Evolutionary conservation across 2,329 filamentous ascomycete species (phyloP), one percentile per base, ranked within the genome.

Genomic region (Colletotrichum viniferum): DNA sequence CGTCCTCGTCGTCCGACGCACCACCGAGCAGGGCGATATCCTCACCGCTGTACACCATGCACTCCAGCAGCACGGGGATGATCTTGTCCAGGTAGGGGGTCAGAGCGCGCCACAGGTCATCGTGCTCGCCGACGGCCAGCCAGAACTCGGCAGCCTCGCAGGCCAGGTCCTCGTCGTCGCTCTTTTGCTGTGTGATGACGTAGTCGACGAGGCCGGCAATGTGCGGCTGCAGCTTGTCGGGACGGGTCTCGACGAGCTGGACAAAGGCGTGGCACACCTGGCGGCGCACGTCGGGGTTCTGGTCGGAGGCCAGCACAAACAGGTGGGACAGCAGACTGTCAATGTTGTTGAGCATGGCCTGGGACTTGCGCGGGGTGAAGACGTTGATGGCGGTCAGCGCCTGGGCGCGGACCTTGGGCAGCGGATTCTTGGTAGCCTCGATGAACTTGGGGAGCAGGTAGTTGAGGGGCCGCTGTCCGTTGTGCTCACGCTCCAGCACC

Each of bases 91-190:
- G 91, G 81, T 95, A 95, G 0, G 96, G 96, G 10, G 90, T 92
- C 61, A 99, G 88, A 1, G 92, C 90, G 78, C 92, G 90, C 87
- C 95, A 95, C 69, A 98, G 87, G 74, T 94, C 91, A 56, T 94
- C 91, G 82, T 98, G 95, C 83, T 98, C 97, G 76, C 96, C 96
- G 24, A 98, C 93, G 52, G 95, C 95, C 60, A 99, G 91, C 96
- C 97, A 99, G 82, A 99, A 99, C 84, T 99, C 97, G 7, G 97
- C 96, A 10, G 97, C 97, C 83, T 99, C 97, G 78, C 97, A 93
- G 48, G 96, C 96, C 74, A 99, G 88, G 56, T 98, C 96, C 71
- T 96, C 93, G 78, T 98, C 96, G 30, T 96, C 93, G 77, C 93
- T 94, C 83, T 94, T 92, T 84, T 99, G 97, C 83, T 99, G 97